phyloP scores from a whole-genome alignment of 371 early-diverging fungal genomes.

The Mucor velutinosus region DNA sequence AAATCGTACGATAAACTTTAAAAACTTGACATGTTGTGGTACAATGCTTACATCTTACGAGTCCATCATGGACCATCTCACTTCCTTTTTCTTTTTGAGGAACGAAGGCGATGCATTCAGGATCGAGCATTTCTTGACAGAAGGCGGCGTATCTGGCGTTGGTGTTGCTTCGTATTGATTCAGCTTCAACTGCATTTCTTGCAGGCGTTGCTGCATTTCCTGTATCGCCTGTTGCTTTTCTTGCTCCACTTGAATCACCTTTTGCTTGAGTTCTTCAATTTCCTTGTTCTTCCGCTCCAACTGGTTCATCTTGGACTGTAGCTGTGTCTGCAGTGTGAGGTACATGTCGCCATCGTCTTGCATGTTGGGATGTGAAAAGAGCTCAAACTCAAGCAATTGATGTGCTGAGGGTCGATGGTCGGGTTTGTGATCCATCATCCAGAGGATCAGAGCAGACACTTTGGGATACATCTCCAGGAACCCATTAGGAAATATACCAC shows the following conservation, averaged over 20 bases:
- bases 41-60: background rate
- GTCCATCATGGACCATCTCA: slow-evolving; percentile 11
- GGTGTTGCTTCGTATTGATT: background rate
- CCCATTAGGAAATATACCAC: slow-evolving; percentile 71
- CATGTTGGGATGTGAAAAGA: slow-evolving; percentile 39
- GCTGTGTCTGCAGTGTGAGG: slow-evolving; percentile 18
- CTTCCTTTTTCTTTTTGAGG: slow-evolving; percentile 14
- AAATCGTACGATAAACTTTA: slow-evolving; percentile 1
- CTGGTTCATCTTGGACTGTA: slow-evolving; percentile 25
- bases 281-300: slow-evolving; percentile 32
- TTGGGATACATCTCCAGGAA: slow-evolving; percentile 77
- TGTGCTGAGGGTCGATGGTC: slow-evolving; percentile 69
- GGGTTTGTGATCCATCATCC: slow-evolving; percentile 80
- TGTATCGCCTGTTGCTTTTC: slow-evolving; percentile 25
- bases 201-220: slow-evolving; percentile 18
- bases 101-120: background rate
- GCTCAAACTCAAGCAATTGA: slow-evolving; percentile 73
- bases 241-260: slow-evolving; percentile 25
- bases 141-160: background rate
- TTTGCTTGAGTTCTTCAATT: slow-evolving; percentile 26
- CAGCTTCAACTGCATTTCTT: slow-evolving; percentile 19
- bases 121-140: background rate
- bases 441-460: slow-evolving; percentile 68
- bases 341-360: slow-evolving; percentile 23
- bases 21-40: background rate